Base-by-base conservation (phyloP, 306 rosid species). In the Cicer cuneatum region DNA sequence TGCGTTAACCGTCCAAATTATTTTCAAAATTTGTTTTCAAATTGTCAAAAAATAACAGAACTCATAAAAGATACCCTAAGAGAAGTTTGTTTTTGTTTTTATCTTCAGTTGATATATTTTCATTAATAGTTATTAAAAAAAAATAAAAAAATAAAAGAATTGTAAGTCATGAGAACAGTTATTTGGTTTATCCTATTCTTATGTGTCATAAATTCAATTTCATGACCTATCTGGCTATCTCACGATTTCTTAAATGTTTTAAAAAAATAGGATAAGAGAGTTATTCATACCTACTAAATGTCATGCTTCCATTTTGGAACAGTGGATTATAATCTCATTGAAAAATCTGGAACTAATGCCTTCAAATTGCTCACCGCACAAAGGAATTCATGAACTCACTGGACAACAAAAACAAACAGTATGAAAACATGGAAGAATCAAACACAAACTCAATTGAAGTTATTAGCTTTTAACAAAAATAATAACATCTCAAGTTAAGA, bases 381-480 rank as follows among this genome's bases (percentile, higher is more conserved):
- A 68, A 33, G 75, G 77, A 54, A 75, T 71, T 79, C 59, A 69
- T 49, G 76, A 80, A 78, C 66, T 85, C 85, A 77, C 86, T 85
- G 86, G 59, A 83, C 42, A 77, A 81, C 38, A 73, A 77, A 78
- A 49, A 19, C 63, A 78, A 60, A 47, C 43, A 66, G 57, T 66
- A 74, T 64, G 41, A 79, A 42, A 54, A 12, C 54, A n/a, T 47
- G 38, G 60, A 29, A 58, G 65, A 59, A 59, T 59, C 65, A 59
- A 59, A 59, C 42, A 69, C 11, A 48, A 51, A 69, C 18, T 11
- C 74, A 49, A 69, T 69, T 52, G 74, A 38, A 16, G 75, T 70
- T 70, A 52, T 38, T 45, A 33, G 42, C 40, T 54, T 16, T 37
- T 40, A 19, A 18, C 70, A 18, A 52, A 10, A 52, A 10, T 51